These are phyloP conservation scores for Leptographium flavum DNA, from an alignment of 2,329 filamentous ascomycete genomes.

Conservation along the genomic window DNA sequence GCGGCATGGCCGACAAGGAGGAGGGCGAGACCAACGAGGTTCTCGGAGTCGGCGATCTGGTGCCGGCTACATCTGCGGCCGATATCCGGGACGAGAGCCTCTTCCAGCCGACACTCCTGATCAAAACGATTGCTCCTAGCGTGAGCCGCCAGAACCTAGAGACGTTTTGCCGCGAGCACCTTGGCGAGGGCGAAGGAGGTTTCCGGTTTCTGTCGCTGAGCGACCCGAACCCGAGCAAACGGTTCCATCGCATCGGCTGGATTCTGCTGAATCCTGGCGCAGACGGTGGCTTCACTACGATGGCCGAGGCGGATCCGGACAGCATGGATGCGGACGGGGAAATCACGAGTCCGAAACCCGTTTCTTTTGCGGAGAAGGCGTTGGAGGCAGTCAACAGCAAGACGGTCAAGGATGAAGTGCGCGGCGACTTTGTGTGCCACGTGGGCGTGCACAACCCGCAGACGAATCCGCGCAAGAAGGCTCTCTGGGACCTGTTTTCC, in stretches of 20 bases:
- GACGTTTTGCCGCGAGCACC: conserved; percentile 83
- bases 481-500: conserved; percentile 92
- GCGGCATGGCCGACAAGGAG: conserved; percentile 80
- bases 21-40: conserved; percentile 94
- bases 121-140: conserved; percentile 95
- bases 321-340: conserved; percentile 45
- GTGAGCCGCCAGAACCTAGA: conserved; percentile 90
- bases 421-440: conserved; percentile 94
- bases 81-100: conserved; percentile 83
- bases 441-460: conserved; percentile 92
- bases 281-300: conserved; percentile 27
- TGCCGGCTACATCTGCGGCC: conserved; percentile 68
- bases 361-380: conserved; percentile 65
- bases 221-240: conserved; percentile 92
- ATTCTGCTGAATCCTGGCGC: conserved; percentile 79
- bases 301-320: conserved; percentile 26
- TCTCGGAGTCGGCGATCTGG: conserved; percentile 77
- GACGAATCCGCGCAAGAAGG: conserved; percentile 77
- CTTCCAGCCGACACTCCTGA: conserved; percentile 80
- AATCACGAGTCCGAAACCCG: conserved; percentile 34
- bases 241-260: conserved; percentile 96
- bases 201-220: conserved; percentile 94
- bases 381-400: conserved; percentile 94
- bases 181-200: conserved; percentile 79
- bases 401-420: conserved; percentile 84